These are phyloP conservation scores for Melaleuca quinquenervia DNA, from an alignment of 345 rosid species.

Conservation along the genomic window DNA sequence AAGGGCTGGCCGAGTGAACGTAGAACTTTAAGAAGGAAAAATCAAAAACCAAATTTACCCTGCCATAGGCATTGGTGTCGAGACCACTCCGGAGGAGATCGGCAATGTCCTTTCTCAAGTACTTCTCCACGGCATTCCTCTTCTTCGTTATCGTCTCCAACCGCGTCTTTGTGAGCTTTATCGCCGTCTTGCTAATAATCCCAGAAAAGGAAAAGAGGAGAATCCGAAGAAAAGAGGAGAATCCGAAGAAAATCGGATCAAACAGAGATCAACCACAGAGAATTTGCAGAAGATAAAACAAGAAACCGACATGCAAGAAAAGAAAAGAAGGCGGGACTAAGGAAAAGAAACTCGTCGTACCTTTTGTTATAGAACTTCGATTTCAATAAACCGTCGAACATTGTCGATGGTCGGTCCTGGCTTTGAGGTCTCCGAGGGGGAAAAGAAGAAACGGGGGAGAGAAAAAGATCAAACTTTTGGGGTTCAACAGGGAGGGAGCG, in stretches of 20 bases:
- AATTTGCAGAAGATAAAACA: background rate
- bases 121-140: slow-evolving; percentile 51
- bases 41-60: slow-evolving; percentile 28
- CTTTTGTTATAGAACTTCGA: slow-evolving; percentile 26
- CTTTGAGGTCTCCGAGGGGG: background rate
- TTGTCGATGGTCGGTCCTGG: background rate
- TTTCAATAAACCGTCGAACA: slow-evolving; percentile 18
- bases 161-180: slow-evolving; percentile 48
- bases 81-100: slow-evolving; percentile 58
- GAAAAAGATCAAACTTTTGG: background rate
- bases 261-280: background rate
- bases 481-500: background rate
- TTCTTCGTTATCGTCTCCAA: slow-evolving; percentile 62
- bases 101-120: slow-evolving; percentile 65
- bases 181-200: slow-evolving; percentile 42
- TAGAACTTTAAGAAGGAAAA: background rate
- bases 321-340: background rate
- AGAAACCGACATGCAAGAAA: background rate
- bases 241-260: background rate
- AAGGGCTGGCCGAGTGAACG: background rate
- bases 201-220: background rate
- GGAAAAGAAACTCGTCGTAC: slow-evolving; percentile 7
- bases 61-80: slow-evolving; percentile 66
- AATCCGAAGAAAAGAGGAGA: background rate
- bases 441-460: background rate